Conservation (phyloP, 2,329 filamentous ascomycete species). For the Grosmannia serpens region DNA sequence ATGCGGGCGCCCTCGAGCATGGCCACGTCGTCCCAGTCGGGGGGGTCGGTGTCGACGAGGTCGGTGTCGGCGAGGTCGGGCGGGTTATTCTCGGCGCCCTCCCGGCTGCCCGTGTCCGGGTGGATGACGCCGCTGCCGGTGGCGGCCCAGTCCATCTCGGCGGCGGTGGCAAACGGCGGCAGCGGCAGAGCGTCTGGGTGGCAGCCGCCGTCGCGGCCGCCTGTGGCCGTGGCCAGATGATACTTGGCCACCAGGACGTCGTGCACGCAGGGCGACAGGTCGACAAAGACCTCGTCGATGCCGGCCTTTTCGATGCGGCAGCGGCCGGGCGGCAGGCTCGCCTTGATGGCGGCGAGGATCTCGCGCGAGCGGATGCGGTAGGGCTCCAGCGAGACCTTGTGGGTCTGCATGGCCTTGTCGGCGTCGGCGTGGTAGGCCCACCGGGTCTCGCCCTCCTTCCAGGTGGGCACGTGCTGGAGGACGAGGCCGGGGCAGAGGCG, state of each 20-base stretch:
- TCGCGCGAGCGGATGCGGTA: slow-evolving; percentile 76
- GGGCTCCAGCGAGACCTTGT: slow-evolving; percentile 91
- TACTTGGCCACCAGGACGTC: slow-evolving; percentile 56
- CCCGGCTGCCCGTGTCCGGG: not conserved
- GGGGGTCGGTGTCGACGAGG: slow-evolving; percentile 60
- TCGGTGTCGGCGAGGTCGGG: slow-evolving; percentile 56
- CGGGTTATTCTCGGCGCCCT: not conserved
- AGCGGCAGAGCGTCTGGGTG: slow-evolving; percentile 59
- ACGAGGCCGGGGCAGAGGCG: slow-evolving; percentile 78
- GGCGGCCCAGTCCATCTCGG: slow-evolving; percentile 9
- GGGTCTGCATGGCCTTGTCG: slow-evolving; percentile 64
- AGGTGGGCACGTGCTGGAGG: slow-evolving; percentile 87
- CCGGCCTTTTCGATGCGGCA: slow-evolving; percentile 79
- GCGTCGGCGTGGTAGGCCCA: slow-evolving; percentile 88
- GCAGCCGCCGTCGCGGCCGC: slow-evolving; percentile 39
- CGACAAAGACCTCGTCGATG: slow-evolving; percentile 91
- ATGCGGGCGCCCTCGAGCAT: slow-evolving; percentile 84
- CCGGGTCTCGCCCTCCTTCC: slow-evolving; percentile 79
- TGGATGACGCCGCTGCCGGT: slow-evolving; percentile 10
- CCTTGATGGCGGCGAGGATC: slow-evolving; percentile 71
- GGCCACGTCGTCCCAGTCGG: slow-evolving; percentile 93
- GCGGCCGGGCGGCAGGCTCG: slow-evolving; percentile 44
- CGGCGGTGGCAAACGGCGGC: slow-evolving; percentile 30
- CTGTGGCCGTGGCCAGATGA: slow-evolving; percentile 56
- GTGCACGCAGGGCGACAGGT: slow-evolving; percentile 78